These are phyloP conservation scores for Cryptosporidium sp. DNA, from an alignment of 169 alveolate species.

Conservation along the genomic window DNA sequence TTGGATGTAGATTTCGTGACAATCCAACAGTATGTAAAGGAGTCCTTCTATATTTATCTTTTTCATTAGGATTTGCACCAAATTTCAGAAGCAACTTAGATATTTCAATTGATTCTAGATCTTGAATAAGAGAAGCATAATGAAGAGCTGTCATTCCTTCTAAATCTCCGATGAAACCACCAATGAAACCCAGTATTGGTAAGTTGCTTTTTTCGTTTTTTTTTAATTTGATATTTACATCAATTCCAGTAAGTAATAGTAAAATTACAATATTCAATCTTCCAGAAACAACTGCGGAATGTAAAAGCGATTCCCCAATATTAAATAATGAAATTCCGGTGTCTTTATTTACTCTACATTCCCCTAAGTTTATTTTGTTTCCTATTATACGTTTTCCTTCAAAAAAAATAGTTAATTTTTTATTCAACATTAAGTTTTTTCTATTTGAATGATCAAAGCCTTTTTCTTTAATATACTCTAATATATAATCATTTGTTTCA, in stretches of 20 bases:
- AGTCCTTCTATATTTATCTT: constrained; percentile 48
- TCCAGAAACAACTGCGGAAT: constrained; percentile 72
- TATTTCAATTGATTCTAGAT: constrained; percentile 55
- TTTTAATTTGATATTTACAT: constrained; percentile 46
- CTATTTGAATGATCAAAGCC: neutral
- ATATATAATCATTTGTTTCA: neutral
- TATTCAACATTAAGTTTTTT: neutral
- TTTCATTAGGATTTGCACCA: constrained; percentile 71
- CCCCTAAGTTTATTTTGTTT: constrained; percentile 8
- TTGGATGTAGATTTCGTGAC: constrained; percentile 57
- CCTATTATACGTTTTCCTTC: constrained; percentile 10
- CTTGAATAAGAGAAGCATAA: constrained; percentile 54
- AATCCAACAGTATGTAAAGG: constrained; percentile 66
- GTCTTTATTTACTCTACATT: constrained; percentile 57
- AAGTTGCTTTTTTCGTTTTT: constrained; percentile 5
- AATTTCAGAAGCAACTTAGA: constrained; percentile 22
- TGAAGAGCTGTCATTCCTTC: constrained; percentile 70
- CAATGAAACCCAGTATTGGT: constrained; percentile 31
- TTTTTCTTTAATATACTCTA: neutral
- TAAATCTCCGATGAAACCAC: constrained; percentile 61
- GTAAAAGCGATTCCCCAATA: constrained; percentile 51
- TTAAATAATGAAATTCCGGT: constrained; percentile 57
- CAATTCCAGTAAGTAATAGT: constrained; percentile 16
- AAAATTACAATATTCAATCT: constrained; percentile 21
- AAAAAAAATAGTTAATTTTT: constrained; percentile 10